These are phyloP conservation scores for Saccharum hybrid DNA, from an alignment of 202 grass and related monocot genomes.

Conservation along the genomic window DNA sequence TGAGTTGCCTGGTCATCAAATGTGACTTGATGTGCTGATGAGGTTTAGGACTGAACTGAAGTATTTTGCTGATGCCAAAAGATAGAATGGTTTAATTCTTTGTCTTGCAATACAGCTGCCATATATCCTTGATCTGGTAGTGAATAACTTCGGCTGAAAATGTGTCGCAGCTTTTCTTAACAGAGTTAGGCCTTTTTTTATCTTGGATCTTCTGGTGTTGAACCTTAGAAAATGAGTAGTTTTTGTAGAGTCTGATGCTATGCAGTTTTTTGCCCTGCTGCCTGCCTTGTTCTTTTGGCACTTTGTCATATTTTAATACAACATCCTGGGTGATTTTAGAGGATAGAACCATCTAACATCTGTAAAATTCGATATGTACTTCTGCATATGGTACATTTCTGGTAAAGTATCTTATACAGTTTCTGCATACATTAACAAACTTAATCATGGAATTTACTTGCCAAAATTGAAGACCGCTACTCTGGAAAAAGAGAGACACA, in stretches of 20 bases:
- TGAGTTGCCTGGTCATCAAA: conserved; percentile 12
- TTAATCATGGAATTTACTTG: conserved; percentile 8
- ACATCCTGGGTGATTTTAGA: conserved; percentile 12
- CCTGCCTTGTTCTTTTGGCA: conserved; percentile 7
- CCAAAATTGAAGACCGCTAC: neutral
- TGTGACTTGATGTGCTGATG: conserved; percentile 13
- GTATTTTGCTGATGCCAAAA: conserved; percentile 36
- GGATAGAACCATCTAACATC: conserved; percentile 10
- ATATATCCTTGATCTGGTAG: conserved; percentile 13
- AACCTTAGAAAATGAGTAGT: conserved; percentile 11
- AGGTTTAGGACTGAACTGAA: conserved; percentile 38
- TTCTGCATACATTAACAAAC: conserved; percentile 7
- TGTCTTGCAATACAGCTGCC: neutral
- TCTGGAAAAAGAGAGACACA: neutral
- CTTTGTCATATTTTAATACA: neutral
- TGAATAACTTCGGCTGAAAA: neutral
- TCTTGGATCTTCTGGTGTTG: neutral
- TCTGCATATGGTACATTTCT: conserved; percentile 12
- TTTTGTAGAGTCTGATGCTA: neutral
- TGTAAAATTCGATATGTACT: conserved; percentile 11
- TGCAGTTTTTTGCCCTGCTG: neutral
- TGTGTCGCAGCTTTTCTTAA: conserved; percentile 6
- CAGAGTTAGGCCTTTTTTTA: neutral
- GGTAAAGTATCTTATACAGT: conserved; percentile 15
- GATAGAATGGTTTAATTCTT: conserved; percentile 29